Evolutionary conservation across 1,284 basidiomycete species (phyloP).

Genomic region (Rhodotorula sp.): DNA sequence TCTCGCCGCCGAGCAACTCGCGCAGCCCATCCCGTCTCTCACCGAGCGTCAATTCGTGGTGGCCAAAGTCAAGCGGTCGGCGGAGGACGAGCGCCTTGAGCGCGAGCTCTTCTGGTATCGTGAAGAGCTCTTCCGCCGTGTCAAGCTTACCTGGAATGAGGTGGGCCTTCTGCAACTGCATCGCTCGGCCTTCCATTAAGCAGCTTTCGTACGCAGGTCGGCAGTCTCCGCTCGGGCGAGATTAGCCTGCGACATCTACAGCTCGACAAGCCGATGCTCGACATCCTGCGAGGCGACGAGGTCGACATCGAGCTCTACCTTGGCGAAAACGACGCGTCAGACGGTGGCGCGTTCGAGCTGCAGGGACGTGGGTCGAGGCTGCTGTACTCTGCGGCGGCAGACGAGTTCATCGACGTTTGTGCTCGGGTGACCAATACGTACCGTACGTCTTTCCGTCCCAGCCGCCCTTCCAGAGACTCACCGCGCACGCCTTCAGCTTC

Average conservation of each 20-base stretch:
- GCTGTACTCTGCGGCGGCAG: constrained; percentile 36
- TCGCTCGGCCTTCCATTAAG: not conserved
- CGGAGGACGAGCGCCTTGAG: constrained; percentile 63
- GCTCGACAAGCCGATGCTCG: constrained; percentile 73
- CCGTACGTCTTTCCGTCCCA: constrained; percentile 26
- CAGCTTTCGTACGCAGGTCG: constrained; percentile 58
- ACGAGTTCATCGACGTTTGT: constrained; percentile 45
- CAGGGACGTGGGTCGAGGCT: constrained; percentile 40
- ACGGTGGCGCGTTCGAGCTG: constrained; percentile 57
- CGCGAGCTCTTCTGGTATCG: constrained; percentile 91
- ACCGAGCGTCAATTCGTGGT: constrained; percentile 91
- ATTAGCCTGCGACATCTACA: constrained; percentile 73
- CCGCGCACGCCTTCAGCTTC: constrained; percentile 31
- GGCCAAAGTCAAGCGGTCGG: constrained; percentile 66
- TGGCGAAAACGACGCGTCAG: constrained; percentile 41
- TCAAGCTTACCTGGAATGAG: constrained; percentile 79
- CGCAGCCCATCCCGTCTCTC: constrained; percentile 74
- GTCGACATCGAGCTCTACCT: constrained; percentile 39
- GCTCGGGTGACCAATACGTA: constrained; percentile 43
- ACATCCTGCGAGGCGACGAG: constrained; percentile 61
- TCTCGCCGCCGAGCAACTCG: constrained; percentile 62
- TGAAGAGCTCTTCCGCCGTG: constrained; percentile 70
- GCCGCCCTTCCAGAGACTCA: constrained; percentile 7
- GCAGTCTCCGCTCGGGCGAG: constrained; percentile 69
- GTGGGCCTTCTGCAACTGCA: constrained; percentile 53